Percentiles rank a stretch among this genome's conserved stretches.
Evolutionary conservation across 2,329 filamentous ascomycete species (phyloP).

Genomic region (Penicillium brasilianum): DNA sequence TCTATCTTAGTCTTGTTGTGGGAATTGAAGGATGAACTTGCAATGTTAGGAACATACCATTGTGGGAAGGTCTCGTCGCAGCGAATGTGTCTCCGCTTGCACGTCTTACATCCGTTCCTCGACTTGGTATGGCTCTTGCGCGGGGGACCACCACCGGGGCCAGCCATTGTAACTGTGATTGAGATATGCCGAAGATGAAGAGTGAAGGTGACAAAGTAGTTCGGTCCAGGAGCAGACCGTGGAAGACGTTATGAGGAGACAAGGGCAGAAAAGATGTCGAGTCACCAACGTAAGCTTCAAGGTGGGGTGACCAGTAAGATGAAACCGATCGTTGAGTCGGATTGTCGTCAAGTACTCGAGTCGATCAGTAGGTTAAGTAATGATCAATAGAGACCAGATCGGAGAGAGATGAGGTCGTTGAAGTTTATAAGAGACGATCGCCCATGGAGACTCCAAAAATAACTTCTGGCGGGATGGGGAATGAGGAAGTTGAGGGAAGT

Average conservation of each 20-base stretch:
- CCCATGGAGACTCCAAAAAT: conserved; percentile 16
- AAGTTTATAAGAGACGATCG: conserved; percentile 15
- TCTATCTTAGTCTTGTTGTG: conserved; percentile 22
- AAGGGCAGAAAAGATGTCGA: not conserved
- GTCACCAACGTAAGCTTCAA: conserved; percentile 2
- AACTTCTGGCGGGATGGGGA: conserved; percentile 8
- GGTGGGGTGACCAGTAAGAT: conserved; percentile 10
- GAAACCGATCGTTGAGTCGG: not conserved
- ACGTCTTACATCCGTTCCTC: conserved; percentile 96
- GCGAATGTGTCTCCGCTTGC: conserved; percentile 95
- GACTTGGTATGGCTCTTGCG: conserved; percentile 95
- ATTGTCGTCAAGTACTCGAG: not conserved
- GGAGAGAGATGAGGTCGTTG: not conserved
- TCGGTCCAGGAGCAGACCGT: not conserved
- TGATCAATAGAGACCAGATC: not conserved
- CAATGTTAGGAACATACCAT: conserved; percentile 67
- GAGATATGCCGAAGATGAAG: not conserved
- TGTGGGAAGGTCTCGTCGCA: conserved; percentile 98
- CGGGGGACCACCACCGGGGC: conserved; percentile 91
- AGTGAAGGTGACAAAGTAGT: not conserved
- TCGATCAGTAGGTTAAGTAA: not conserved
- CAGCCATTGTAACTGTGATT: conserved; percentile 69
- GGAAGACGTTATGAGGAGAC: not conserved
- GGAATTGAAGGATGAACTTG: conserved; percentile 9
- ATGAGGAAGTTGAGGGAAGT: conserved; percentile 12